Conservation (phyloP, 805 yeast species). For the Diddensiella santjacobensis region DNA sequence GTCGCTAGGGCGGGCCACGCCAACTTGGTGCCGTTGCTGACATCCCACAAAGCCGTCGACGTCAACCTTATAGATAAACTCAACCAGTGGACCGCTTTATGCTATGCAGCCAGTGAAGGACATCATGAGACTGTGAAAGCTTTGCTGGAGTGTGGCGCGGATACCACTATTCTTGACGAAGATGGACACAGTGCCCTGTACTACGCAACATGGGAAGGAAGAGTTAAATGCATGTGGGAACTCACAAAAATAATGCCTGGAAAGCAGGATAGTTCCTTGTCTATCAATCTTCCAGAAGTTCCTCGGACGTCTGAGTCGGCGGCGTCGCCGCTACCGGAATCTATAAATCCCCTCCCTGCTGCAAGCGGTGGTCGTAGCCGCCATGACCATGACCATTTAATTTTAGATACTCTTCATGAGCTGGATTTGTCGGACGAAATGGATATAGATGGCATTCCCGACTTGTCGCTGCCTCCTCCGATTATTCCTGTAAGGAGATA, state of each 20-base stretch:
- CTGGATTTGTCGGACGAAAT: conserved; percentile 21
- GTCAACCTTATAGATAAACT: conserved; percentile 78
- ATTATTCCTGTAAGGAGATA: conserved; percentile 88
- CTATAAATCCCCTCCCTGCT: too few relatives aligned
- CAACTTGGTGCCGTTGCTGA: conserved; percentile 60
- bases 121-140: conserved; percentile 65
- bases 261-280: conserved; percentile 11
- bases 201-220: conserved; percentile 94
- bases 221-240: conserved; percentile 71
- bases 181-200: conserved; percentile 77
- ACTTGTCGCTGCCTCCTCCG: conserved; percentile 90
- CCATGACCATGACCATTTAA: not conserved
- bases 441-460: conserved; percentile 76
- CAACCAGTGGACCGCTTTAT: conserved; percentile 91
- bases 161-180: conserved; percentile 64
- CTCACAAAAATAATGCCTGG: conserved; percentile 40
- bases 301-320: not conserved
- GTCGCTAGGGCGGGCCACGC: conserved; percentile 81
- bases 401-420: not conserved
- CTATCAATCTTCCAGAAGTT: conserved; percentile 1
- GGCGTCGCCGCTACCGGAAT: not conserved
- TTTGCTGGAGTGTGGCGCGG: conserved; percentile 70
- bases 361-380: not conserved
- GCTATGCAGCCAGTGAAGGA: conserved; percentile 86
- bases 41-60: conserved; percentile 48